Base-by-base conservation (phyloP, 371 early-diverging fungal species). In the Rhizopus stolonifer region DNA sequence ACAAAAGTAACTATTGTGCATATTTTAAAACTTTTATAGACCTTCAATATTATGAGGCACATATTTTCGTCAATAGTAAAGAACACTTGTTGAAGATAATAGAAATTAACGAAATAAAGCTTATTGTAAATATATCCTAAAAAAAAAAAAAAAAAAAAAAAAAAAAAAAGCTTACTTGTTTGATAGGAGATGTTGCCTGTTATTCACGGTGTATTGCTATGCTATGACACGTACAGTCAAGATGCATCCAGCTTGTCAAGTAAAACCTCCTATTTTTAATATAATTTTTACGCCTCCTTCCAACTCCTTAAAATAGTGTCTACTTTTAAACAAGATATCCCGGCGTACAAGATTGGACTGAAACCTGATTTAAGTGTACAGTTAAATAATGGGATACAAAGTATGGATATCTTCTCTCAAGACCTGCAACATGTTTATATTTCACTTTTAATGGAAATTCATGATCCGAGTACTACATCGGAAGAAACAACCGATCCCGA, bases 171-270 rank as follows among this genome's bases (percentile, higher is more conserved):
- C 5, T 36, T 36, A 36, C 15, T 46, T 32, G 17, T 32, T 24
- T 4, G 11, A 31, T 31, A 46, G 29, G n/a, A 46, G 13, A 19
- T 21, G n/a, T 24, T 64, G 25, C 57, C 67, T 23, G 44, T 54
- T 21, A 53, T 67, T 21, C 67, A 74, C 49, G 69, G 67, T 42
- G 67, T 65, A 8, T 49, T 74, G 21, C 64, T 71, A 29, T 74
- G 75, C 39, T 74, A 71, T 54, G 74, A 74, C 25, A 53, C 61
- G 32, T 58, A 64, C 1, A 58, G 65, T 50, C 52, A 48, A 31
- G 61, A 60, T 29, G 69, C 69, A 46, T 65, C 65, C 14, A 67
- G 71, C 58, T 51, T 74, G 50, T 60, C 67, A 45, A 62, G 75
- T 71, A 71, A 54, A 3, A 2, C 36, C 36, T 36, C 1, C 36